Evolutionary conservation across 768 basidiomycete species (phyloP), one percentile per base, ranked within the genome.

Genomic region (Boletus subparvulus): DNA sequence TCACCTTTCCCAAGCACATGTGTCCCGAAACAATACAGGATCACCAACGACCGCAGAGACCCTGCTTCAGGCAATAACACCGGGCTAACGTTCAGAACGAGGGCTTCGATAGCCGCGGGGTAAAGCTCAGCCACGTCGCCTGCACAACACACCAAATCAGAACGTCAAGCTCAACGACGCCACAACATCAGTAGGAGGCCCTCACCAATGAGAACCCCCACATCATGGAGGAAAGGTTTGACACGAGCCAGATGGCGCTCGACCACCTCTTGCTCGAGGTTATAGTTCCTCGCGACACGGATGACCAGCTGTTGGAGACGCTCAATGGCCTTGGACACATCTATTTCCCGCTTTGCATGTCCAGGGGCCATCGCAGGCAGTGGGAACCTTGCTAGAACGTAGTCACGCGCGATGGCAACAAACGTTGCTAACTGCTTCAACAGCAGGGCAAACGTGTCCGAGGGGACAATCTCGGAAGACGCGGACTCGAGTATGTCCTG

Each of bases 101-200:
- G 33, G 3, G 55, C 53, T 40, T 64, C 59, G 19, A 61, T 40
- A 6, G 44, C 53, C 3, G 36, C 36, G 2, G 65, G 62, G 40
- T 59, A 57, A 16, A 64, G 59, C 26, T 67, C 65, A 2, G 24
- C 43, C 35, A 59, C 35, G 32, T 64, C 59, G 2, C 65, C 65
- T 65, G 47, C 9, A 44, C 13, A 11, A 8, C 12, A 28, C 17
- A 41, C 42, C 49, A 3, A 16, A 52, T 39, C 28, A 43, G 37
- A 37, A 50, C 17, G n/a, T 24, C 32, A 9, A 30, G 14, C 14
- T 13, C 2, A 5, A 42, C 12, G 9, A 21, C 21, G 21, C 21
- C 21, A 21, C 21, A 21, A 21, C 21, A 21, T 5, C 19, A 24
- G 5, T 17, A 17, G 17, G 32, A 40, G 5, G 14, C 40, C 6